Base-by-base conservation (phyloP, 2,329 filamentous ascomycete species). In the Botrytis fragariae region DNA sequence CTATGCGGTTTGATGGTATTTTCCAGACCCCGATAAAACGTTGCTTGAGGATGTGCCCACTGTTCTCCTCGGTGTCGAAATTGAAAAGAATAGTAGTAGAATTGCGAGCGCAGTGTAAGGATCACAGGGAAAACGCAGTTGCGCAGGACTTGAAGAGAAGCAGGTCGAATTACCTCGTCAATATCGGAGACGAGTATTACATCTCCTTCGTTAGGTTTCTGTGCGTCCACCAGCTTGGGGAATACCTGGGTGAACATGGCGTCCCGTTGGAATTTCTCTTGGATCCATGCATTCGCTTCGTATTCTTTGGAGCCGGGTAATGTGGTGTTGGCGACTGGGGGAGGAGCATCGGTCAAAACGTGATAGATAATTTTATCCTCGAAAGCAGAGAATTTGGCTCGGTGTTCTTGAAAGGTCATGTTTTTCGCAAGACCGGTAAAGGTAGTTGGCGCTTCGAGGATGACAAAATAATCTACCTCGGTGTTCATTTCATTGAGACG, bases 391-490 rank as follows among this genome's bases (percentile, higher is more conserved):
- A 91, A 89, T 12, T 81, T 81, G 45, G 82, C 78, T 83, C 87
- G 86, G 80, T 87, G 87, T 18, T 87, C 83, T 74, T 83, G 82
- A 72, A 90, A 84, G 57, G 83, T 80, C 25, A 90, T 82, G 2
- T 87, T 85, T 80, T 91, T 91, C 5, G 84, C 81, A 1, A 82
- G 82, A 51, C 86, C 86, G 25, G 88, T 89, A 76, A 91, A 91
- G 3, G 88, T 90, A 69, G 82, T 85, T 25, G 83, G 80, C 0
- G 87, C 85, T 81, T 92, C 90, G 69, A 91, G 85, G 45, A 92
- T 85, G 77, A 91, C 83, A 76, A 90, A 92, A 81, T 90, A 90
- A 81, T 91, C 89, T 73, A 91, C 88, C 59, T 87, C 82, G 54
- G 86, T 80, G 72, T 87, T 86, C n/a, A 90, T 84, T 8, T 87